Evolutionary conservation across 139 green algal genomes (phyloP).

Genomic region (Coelastrella sp.): DNA sequence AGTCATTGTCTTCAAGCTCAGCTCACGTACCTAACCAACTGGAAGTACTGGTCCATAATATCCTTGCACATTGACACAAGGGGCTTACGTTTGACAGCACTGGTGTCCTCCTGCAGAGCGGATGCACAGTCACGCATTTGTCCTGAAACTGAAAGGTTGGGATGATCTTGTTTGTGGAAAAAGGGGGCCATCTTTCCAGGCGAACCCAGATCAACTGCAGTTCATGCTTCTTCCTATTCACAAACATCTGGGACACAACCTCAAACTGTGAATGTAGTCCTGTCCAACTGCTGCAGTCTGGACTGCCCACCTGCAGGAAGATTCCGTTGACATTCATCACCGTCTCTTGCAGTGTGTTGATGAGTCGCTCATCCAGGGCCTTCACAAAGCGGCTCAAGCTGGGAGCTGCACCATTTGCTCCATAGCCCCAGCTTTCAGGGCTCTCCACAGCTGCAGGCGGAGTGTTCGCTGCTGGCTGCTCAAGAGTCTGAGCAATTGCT

Average conservation of each 20-base stretch:
- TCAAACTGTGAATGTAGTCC: no score
- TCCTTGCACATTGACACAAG: constrained; percentile 59
- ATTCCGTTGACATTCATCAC: constrained; percentile 66
- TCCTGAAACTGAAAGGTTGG: no score
- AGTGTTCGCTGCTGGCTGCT: background rate
- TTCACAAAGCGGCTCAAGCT: background rate
- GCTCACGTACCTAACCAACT: constrained; percentile 48
- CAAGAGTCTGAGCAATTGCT: constrained; percentile 30
- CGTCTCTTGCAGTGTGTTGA: constrained; percentile 67
- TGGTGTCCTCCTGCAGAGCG: constrained; percentile 48
- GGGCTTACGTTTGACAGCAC: constrained; percentile 52
- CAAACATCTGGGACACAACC: no score
- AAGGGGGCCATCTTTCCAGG: no score
- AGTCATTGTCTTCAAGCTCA: background rate
- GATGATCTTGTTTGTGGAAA: no score
- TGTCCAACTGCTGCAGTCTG: no score
- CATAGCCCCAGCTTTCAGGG: constrained; percentile 59
- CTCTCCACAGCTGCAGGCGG: constrained; percentile 15
- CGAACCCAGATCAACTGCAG: background rate
- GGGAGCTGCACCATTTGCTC: background rate
- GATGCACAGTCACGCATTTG: background rate
- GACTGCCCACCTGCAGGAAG: constrained; percentile 59
- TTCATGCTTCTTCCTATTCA: background rate
- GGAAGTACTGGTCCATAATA: constrained; percentile 64
- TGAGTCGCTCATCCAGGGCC: constrained; percentile 63